These are phyloP conservation scores for Malbranchea cinnamomea DNA, from an alignment of 2,329 filamentous ascomycete species.

Conservation along the genomic window DNA sequence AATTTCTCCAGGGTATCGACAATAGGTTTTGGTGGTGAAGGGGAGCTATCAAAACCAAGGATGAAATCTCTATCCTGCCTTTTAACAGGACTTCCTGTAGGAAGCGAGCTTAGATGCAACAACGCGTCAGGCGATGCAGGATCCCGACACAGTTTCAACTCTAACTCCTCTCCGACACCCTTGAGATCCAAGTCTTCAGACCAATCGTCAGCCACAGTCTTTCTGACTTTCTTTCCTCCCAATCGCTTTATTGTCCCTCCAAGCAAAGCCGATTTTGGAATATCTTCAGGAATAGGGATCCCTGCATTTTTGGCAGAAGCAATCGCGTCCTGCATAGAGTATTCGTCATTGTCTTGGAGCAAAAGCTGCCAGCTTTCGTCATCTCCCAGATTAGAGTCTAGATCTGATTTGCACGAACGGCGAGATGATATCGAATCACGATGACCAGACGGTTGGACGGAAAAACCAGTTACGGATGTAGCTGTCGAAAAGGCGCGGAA, in stretches of 20 bases:
- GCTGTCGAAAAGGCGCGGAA: conserved; percentile 30
- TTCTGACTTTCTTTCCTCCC: conserved; percentile 58
- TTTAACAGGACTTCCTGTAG: conserved; percentile 25
- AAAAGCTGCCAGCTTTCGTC: conserved; percentile 84
- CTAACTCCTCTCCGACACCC: conserved; percentile 38
- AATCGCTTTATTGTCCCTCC: conserved; percentile 88
- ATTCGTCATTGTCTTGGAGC: conserved; percentile 70
- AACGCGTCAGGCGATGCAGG: conserved; percentile 52
- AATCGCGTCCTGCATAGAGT: conserved; percentile 71
- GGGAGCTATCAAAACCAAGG: conserved; percentile 14
- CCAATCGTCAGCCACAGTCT: conserved; percentile 66
- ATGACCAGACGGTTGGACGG: conserved; percentile 31
- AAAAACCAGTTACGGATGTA: conserved; percentile 30
- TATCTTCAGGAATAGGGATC: conserved; percentile 75
- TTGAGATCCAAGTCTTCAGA: conserved; percentile 63
- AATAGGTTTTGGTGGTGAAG: conserved; percentile 39
- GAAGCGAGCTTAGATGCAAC: conserved; percentile 45
- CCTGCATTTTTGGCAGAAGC: conserved; percentile 74
- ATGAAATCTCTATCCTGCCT: conserved; percentile 14
- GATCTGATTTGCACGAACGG: conserved; percentile 66
- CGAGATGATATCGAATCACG: conserved; percentile 72
- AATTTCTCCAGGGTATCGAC: conserved; percentile 46
- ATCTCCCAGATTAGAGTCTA: conserved; percentile 53
- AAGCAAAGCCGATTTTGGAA: conserved; percentile 76
- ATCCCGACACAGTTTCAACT: conserved; percentile 49